Evolutionary conservation across 108 stramenopile species (phyloP), one percentile per base, ranked within the genome.

Genomic region (Tribonema minus): DNA sequence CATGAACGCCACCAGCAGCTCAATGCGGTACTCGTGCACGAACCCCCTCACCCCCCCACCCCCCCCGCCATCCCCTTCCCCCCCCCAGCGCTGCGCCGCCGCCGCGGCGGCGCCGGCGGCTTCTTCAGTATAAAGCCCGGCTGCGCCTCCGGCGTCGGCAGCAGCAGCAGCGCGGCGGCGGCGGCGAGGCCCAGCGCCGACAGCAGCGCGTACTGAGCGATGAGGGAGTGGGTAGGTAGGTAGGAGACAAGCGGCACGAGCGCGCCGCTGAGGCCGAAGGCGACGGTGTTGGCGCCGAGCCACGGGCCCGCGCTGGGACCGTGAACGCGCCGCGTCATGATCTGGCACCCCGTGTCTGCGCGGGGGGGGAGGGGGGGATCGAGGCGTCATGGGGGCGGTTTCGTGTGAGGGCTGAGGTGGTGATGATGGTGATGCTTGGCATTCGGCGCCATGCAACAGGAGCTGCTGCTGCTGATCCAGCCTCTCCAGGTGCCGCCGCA

Each of bases 211-310:
- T 81, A 81, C 61, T 81, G 33, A 34, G 72, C 71, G 15, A 76
- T 3, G 30, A 81, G 61, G 26, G 30, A 35, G 6, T 67, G 37
- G 23, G 80, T 81, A n/a, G n/a, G n/a, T 3, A 79, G 58, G 62
- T 30, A 61, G 32, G 68, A 70, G 37, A 81, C 65, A 9, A 81
- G 46, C 23, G 82, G 82, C 30, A 81, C 73, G 23, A 83, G 5
- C 23, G 81, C 76, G n/a, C 82, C 82, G 30, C 67, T n/a, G 26
- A 83, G 30, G 7, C 80, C 80, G 35, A 83, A 83, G 37, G 80
- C 54, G n/a, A 83, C 81, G 7, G 82, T 82, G 68, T 82, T 83
- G 15, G 82, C 82, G 3, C 82, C 82, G 9, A 83, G 81, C 82
- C 82, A 83, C 66, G 82, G 82, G 2, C 82, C 82, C 3, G 82